Base-by-base conservation (phyloP, 306 rosid species). In the Fragaria nilgerrensis region DNA sequence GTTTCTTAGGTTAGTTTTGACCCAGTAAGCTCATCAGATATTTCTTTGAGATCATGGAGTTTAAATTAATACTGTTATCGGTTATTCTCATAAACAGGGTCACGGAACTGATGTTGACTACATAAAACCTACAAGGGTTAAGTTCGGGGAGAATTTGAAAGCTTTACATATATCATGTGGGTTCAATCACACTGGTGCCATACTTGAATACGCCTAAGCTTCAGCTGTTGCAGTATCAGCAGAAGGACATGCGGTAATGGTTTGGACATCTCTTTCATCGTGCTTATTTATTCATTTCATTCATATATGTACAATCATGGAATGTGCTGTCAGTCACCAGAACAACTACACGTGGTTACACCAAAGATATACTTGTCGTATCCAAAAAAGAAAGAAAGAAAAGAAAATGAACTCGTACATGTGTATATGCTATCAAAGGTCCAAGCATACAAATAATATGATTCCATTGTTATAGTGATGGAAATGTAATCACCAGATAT, bases 131-230 rank as follows among this genome's bases (percentile, higher is more conserved):
- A 68, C 87, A 11, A 85, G 73, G 89, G 86, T 94, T 77, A 65
- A 68, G 62, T 67, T 94, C 17, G 89, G 87, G 77, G 84, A 83
- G 66, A 84, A 86, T 61, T 85, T 87, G 79, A 87, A 86, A 79
- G 96, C 95, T 43, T 75, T 94, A 72, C 93, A 92, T 79, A 81
- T 92, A 77, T 94, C 97, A 13, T 90, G 97, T n/a, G 98, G 98
- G 56, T 94, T 94, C 94, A 94, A 94, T 85, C 98, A 94, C 86
- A 94, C 94, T 17, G 98, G 93, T 78, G 96, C 96, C 71, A 82
- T 94, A 80, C 82, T 94, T 59, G 96, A 89, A 79, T 85, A 86
- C 83, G 41, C 73, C 25, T 90, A 80, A 85, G 58, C 48, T 79
- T 71, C 76, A 66, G 72, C 82, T 36, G 75, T 82, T 63, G 73